phyloP scores from a whole-genome alignment of 805 yeast species.

The Saturnispora sanitii region DNA sequence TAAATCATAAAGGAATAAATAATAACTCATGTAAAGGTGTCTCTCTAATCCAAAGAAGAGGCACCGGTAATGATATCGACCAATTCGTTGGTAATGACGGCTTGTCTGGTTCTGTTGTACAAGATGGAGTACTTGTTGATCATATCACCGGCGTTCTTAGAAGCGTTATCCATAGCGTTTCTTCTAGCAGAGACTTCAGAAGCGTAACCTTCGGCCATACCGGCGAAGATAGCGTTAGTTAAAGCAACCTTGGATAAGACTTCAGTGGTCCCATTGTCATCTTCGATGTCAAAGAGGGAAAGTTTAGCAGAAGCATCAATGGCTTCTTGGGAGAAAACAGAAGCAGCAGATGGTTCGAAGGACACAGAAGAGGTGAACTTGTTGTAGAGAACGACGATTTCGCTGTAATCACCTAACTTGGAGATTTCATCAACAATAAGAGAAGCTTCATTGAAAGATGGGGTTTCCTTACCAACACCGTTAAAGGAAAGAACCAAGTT shows the following conservation, averaged over 20 bases:
- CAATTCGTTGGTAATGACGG: slow-evolving; percentile 97
- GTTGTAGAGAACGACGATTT: slow-evolving; percentile 78
- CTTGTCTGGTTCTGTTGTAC: slow-evolving; percentile 99
- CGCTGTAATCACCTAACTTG: slow-evolving; percentile 60
- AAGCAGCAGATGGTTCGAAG: slow-evolving; percentile 69
- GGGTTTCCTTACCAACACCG: slow-evolving; percentile 95
- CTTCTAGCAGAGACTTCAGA: slow-evolving; percentile 98
- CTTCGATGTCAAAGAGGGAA: slow-evolving; percentile 71
- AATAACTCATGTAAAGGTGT: neutral
- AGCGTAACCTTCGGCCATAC: slow-evolving; percentile 96
- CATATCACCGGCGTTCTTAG: slow-evolving; percentile 99
- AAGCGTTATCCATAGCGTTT: slow-evolving; percentile 99
- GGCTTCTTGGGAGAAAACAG: slow-evolving; percentile 58
- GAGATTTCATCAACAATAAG: slow-evolving; percentile 77
- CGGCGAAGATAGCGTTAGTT: slow-evolving; percentile 82
- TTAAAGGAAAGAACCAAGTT: slow-evolving; percentile 66
- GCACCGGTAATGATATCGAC: slow-evolving; percentile 99
- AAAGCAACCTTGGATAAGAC: slow-evolving; percentile 74
- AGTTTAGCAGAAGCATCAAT: slow-evolving; percentile 81
- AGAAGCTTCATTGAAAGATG: slow-evolving; percentile 85
- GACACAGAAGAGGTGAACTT: slow-evolving; percentile 80
- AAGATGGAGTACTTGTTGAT: slow-evolving; percentile 90
- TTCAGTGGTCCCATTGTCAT: slow-evolving; percentile 55
- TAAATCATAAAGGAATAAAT: slow-evolving; percentile 9
- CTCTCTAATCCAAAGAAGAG: slow-evolving; percentile 79